Evolutionary conservation across 73 alveolate genomes (phyloP).

Genomic region (Paramecium caudatum): DNA sequence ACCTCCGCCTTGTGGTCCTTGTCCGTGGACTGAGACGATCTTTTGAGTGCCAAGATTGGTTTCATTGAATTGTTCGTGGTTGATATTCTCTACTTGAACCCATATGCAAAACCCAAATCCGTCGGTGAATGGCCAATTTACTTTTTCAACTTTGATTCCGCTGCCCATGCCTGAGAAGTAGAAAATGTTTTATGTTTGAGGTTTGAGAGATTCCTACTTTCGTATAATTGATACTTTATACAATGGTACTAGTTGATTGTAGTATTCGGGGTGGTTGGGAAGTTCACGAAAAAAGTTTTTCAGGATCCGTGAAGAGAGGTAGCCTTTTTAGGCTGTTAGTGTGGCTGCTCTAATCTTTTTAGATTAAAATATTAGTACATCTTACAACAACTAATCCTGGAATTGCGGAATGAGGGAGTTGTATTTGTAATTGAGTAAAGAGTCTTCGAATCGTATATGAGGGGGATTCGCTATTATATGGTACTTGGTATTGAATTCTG

Average conservation of each 20-base stretch:
- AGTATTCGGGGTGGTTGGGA: conserved; percentile 17
- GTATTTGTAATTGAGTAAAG: conserved; percentile 29
- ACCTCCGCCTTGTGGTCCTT: conserved; percentile 42
- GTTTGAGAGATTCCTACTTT: conserved; percentile 37
- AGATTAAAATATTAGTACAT: background rate
- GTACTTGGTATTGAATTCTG: conserved; percentile 33
- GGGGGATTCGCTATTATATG: conserved; percentile 34
- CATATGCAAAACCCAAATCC: conserved; percentile 65
- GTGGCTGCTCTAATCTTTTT: conserved; percentile 48
- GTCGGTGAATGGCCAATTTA: conserved; percentile 50
- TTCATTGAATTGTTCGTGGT: conserved; percentile 55
- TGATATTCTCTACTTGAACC: conserved; percentile 2
- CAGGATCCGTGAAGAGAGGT: background rate
- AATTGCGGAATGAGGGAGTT: background rate
- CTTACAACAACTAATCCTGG: background rate
- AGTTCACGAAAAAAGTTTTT: background rate
- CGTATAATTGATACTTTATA: conserved; percentile 31
- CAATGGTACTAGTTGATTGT: background rate
- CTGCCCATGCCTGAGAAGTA: conserved; percentile 45
- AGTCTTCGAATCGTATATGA: conserved; percentile 27
- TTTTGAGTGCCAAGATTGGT: background rate
- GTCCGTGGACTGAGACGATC: background rate
- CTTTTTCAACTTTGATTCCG: conserved; percentile 58
- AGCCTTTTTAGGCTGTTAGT: conserved; percentile 33
- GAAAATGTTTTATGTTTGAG: background rate